phyloP scores from a whole-genome alignment of 805 yeast genomes.

The Myxozyma neglecta region DNA sequence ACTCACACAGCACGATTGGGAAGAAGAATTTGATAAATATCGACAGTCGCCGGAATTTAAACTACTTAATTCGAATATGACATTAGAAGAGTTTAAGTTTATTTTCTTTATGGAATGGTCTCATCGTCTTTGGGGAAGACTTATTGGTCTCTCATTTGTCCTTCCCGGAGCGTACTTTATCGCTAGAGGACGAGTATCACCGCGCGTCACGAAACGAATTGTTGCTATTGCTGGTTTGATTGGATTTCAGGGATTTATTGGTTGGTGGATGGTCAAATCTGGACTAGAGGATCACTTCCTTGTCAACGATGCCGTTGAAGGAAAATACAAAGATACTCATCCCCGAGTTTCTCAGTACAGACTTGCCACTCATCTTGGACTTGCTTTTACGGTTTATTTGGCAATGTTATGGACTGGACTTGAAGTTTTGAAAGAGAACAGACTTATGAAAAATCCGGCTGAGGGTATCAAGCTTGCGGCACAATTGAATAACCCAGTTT shows the following conservation, averaged over 20 bases:
- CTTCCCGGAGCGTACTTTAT: constrained; percentile 85
- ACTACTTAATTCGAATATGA: constrained; percentile 82
- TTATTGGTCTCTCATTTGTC: constrained; percentile 79
- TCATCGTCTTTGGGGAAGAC: constrained; percentile 88
- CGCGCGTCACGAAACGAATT: constrained; percentile 65
- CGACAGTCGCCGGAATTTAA: constrained; percentile 86
- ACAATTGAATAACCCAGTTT: constrained; percentile 56
- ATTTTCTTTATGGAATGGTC: constrained; percentile 98
- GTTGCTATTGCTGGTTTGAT: constrained; percentile 71
- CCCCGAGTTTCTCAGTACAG: constrained; percentile 98
- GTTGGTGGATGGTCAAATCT: constrained; percentile 99
- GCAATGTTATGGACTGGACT: constrained; percentile 91
- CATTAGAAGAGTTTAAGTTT: constrained; percentile 89
- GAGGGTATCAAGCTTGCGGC: constrained; percentile 55
- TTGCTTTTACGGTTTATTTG: constrained; percentile 83
- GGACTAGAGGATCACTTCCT: constrained; percentile 83
- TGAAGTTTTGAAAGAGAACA: constrained; percentile 72
- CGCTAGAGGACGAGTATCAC: constrained; percentile 61
- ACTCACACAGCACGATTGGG: constrained; percentile 76
- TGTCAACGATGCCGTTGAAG: constrained; percentile 64
- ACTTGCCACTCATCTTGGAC: constrained; percentile 88
- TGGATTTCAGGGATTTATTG: constrained; percentile 93
- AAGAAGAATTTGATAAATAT: constrained; percentile 76
- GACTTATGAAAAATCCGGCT: constrained; percentile 65
- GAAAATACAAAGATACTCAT: constrained; percentile 44